phyloP scores from a whole-genome alignment of 345 rosid genomes.

The Pistacia vera region DNA sequence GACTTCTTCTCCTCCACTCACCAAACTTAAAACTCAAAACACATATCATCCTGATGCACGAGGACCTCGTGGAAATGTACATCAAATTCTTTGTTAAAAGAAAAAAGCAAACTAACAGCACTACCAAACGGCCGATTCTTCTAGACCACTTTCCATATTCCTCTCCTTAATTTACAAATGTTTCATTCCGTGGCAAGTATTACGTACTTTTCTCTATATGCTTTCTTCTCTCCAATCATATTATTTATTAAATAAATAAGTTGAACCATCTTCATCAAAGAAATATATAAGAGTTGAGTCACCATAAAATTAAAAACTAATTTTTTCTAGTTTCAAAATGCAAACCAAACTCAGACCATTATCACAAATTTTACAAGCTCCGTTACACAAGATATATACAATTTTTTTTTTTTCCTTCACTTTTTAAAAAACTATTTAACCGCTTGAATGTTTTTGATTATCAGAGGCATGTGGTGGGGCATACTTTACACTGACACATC shows the following conservation, averaged over 20 bases:
- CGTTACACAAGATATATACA: conserved; percentile 19
- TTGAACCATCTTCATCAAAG: not conserved
- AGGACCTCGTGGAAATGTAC: not conserved
- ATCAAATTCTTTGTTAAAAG: not conserved
- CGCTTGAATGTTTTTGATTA: not conserved
- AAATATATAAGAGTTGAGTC: not conserved
- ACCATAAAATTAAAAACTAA: not conserved
- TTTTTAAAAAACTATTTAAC: not conserved
- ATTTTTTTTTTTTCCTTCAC: not conserved
- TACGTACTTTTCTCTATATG: not conserved
- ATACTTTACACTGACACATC: conserved; percentile 37
- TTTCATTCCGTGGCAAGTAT: not conserved
- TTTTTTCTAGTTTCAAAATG: not conserved
- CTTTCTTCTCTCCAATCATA: conserved; percentile 1
- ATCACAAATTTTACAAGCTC: conserved; percentile 16
- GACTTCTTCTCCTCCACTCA: not conserved
- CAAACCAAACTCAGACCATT: conserved; percentile 16
- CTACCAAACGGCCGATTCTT: not conserved
- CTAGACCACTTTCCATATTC: not conserved
- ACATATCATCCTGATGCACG: not conserved
- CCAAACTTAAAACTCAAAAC: no score
- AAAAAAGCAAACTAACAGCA: not conserved
- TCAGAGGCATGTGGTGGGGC: conserved; percentile 15
- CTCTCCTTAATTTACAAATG: not conserved
- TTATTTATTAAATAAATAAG: not conserved